Evolutionary conservation across 2,329 filamentous ascomycete species (phyloP).

Genomic region (Colletotrichum godetiae): DNA sequence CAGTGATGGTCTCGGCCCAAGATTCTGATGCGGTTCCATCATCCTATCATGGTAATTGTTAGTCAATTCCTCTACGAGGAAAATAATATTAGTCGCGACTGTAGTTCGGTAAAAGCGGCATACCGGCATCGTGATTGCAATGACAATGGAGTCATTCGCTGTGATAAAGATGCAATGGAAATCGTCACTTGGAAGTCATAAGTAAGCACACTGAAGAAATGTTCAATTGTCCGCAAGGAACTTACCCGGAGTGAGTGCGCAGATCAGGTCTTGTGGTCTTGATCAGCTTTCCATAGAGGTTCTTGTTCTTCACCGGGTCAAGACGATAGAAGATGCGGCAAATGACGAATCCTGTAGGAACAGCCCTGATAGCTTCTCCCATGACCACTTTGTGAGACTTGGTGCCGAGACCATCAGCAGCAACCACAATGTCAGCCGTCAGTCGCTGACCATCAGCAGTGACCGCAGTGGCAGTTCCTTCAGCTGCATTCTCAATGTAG

Average conservation of each 20-base stretch:
- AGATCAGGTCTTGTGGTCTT: background rate
- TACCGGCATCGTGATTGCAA: too few species aligned
- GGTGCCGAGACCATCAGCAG: constrained; percentile 8
- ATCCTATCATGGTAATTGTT: too few species aligned
- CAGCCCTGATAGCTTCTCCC: constrained; percentile 10
- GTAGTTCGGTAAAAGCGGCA: too few species aligned
- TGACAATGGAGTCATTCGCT: too few species aligned
- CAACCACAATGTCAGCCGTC: constrained; percentile 5
- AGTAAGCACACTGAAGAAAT: too few species aligned
- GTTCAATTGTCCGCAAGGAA: background rate
- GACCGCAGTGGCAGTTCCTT: background rate
- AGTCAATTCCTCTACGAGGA: too few species aligned
- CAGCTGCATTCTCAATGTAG: background rate
- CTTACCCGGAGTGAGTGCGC: background rate
- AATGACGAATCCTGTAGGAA: constrained; percentile 5
- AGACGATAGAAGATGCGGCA: constrained; percentile 4
- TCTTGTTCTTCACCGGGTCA: background rate
- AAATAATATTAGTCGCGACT: too few species aligned
- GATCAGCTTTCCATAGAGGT: background rate
- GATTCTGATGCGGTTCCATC: too few species aligned
- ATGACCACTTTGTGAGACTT: constrained; percentile 8
- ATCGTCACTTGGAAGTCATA: too few species aligned
- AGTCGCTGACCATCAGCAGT: background rate
- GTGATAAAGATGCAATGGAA: too few species aligned
- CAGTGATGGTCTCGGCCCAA: too few species aligned